Evolutionary conservation across 331 rosid genomes (phyloP).

Genomic region (Dryas integrifolia): DNA sequence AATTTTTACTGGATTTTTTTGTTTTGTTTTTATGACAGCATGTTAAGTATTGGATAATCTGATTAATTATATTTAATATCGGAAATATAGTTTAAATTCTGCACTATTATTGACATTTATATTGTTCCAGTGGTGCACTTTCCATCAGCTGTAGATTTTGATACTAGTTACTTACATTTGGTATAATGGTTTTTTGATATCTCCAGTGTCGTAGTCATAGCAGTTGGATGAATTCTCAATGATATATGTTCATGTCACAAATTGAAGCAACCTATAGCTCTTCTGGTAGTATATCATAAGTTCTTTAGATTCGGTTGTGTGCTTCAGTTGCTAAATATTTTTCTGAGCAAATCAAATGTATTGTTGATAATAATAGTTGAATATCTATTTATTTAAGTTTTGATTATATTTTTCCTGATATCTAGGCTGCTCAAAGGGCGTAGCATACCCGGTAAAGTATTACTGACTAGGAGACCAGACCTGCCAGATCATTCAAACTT

Average conservation of each 20-base stretch:
- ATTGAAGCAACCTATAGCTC: background rate
- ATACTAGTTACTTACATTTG: background rate
- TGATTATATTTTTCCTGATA: constrained; percentile 5
- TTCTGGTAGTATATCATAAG: background rate
- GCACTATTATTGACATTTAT: background rate
- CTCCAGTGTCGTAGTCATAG: background rate
- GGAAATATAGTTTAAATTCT: background rate
- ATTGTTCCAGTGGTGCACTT: background rate
- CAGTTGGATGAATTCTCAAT: background rate
- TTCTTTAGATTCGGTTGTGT: background rate
- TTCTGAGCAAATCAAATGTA: background rate
- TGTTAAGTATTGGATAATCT: background rate
- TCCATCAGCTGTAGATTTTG: background rate
- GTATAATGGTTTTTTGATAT: background rate
- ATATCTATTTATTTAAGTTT: background rate
- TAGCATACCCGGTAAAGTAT: constrained; percentile 82
- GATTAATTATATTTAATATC: background rate
- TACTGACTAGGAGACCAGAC: constrained; percentile 64
- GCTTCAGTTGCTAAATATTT: background rate
- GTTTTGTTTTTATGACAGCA: too few species aligned
- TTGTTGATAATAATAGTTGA: background rate
- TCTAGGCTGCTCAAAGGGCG: constrained; percentile 90
- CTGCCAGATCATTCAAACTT: constrained; percentile 37
- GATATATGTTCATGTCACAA: background rate
- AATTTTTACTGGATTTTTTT: too few species aligned